These are phyloP conservation scores for Capronia coronata DNA, from an alignment of 2,329 filamentous ascomycete genomes.

Conservation along the genomic window DNA sequence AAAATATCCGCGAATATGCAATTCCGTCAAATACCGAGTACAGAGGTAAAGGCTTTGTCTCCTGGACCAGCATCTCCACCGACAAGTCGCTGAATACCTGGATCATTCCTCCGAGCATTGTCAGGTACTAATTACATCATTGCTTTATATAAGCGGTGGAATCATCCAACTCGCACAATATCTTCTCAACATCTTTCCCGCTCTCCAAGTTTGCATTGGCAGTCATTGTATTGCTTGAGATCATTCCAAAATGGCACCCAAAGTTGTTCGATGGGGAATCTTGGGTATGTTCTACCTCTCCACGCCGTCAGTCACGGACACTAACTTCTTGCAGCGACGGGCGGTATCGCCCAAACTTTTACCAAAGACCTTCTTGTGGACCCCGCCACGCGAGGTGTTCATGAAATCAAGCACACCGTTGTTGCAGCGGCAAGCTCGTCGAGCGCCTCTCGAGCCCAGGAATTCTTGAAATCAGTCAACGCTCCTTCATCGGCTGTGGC, in stretches of 20 bases:
- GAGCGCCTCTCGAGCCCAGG: conserved; percentile 59
- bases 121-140: not conserved
- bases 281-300: not conserved
- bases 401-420: conserved; percentile 68
- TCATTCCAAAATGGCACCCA: conserved; percentile 5
- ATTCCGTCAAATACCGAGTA: no score
- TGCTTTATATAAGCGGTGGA: no score
- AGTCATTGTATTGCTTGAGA: no score
- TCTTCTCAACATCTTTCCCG: not conserved
- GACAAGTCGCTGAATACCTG: no score
- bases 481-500: conserved; percentile 56
- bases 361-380: conserved; percentile 71
- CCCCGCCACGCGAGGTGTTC: conserved; percentile 61
- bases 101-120: no score
- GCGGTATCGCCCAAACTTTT: conserved; percentile 50
- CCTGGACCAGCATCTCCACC: no score
- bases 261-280: conserved; percentile 15
- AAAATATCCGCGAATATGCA: no score
- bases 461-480: conserved; percentile 65
- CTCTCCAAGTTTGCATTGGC: not conserved
- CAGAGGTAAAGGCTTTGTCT: no score
- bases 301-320: not conserved
- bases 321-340: conserved; percentile 35
- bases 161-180: not conserved
- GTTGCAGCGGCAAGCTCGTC: conserved; percentile 76